Conservation (phyloP, 176 grass and related monocot species). For the Rhipidocladum racemiflorum region DNA sequence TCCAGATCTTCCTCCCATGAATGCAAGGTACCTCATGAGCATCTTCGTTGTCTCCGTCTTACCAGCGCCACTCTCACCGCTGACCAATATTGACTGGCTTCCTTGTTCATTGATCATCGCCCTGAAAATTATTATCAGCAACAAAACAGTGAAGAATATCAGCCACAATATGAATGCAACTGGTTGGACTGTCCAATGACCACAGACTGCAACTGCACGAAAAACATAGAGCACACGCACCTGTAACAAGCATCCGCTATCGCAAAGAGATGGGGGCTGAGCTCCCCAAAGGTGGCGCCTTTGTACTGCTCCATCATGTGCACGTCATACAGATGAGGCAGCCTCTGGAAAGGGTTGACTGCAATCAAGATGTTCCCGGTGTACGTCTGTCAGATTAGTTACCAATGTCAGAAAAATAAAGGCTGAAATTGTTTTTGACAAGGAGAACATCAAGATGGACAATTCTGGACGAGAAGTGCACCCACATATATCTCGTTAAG, state of each 20-base stretch:
- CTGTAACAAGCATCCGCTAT: conserved; percentile 88
- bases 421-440: background rate
- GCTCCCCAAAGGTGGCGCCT: conserved; percentile 77
- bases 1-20: conserved; percentile 89
- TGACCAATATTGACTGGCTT: conserved; percentile 89
- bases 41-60: conserved; percentile 98
- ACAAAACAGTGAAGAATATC: background rate
- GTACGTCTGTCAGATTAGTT: conserved; percentile 54
- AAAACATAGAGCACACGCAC: background rate
- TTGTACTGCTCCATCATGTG: conserved; percentile 99
- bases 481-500: conserved; percentile 96
- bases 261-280: conserved; percentile 86
- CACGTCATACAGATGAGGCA: conserved; percentile 84
- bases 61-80: conserved; percentile 93
- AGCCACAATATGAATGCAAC: background rate
- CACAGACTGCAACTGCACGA: background rate
- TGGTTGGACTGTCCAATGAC: background rate
- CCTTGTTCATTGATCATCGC: conserved; percentile 86
- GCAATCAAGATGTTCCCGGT: conserved; percentile 98
- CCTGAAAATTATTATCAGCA: conserved; percentile 25
- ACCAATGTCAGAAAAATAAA: too few relatives aligned
- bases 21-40: conserved; percentile 96
- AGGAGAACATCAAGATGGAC: background rate
- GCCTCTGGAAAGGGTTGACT: conserved; percentile 81
- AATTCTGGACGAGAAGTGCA: background rate